A percentile compares a stretch with the other conserved stretches of the same genome.
Evolutionary conservation across 306 rosid species (phyloP).

Genomic region (Vicia faba): DNA sequence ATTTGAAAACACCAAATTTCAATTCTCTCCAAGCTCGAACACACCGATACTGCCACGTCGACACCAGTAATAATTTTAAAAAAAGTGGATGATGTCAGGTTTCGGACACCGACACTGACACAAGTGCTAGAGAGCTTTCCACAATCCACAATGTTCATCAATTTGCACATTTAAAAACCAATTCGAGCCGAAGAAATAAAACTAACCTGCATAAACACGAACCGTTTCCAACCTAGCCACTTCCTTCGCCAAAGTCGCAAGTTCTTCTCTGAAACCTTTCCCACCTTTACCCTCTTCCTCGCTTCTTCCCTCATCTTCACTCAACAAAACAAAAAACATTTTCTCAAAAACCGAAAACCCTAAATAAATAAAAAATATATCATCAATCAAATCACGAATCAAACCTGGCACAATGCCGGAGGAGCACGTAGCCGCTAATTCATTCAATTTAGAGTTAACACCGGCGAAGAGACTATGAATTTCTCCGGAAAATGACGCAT

Average conservation of each 20-base stretch:
- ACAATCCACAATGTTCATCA: constrained; percentile 2
- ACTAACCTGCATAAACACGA: constrained; percentile 79
- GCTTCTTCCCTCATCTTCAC: constrained; percentile 50
- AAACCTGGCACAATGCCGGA: constrained; percentile 46
- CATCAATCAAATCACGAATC: constrained; percentile 5
- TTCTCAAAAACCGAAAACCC: constrained; percentile 25
- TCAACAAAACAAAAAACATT: constrained; percentile 30
- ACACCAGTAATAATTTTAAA: too few species aligned
- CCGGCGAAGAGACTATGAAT: constrained; percentile 49
- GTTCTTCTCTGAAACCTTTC: constrained; percentile 76
- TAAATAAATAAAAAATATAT: background rate
- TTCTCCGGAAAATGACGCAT: constrained; percentile 64
- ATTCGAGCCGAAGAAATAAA: background rate
- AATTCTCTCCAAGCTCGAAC: background rate
- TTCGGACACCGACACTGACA: too few species aligned
- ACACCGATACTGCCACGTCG: too few species aligned
- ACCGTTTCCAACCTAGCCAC: constrained; percentile 84
- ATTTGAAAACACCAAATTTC: background rate
- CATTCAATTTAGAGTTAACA: constrained; percentile 47
- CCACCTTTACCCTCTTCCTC: constrained; percentile 45
- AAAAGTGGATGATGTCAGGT: too few species aligned
- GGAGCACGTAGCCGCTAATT: constrained; percentile 53
- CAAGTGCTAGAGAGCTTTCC: too few species aligned
- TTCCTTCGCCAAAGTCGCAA: constrained; percentile 86
- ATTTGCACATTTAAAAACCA: constrained; percentile 26